phyloP scores from a whole-genome alignment of 805 yeast genomes.

The Kluyveromyces aestuarii region DNA sequence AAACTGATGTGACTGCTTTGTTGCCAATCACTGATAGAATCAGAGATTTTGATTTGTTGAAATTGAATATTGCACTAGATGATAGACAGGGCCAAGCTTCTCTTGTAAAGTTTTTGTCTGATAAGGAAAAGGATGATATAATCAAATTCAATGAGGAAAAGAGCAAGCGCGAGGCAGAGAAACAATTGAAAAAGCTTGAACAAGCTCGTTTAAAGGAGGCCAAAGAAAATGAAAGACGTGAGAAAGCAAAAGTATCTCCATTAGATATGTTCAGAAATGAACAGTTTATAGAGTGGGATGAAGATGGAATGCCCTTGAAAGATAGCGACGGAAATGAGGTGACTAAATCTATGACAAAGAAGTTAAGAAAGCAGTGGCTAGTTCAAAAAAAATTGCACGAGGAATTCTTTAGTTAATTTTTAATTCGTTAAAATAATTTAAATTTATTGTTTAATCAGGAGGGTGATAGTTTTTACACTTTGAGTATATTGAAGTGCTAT shows the following conservation, averaged over 20 bases:
- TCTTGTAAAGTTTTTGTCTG: conserved; percentile 69
- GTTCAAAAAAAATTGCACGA: conserved; percentile 76
- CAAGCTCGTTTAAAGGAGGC: conserved; percentile 46
- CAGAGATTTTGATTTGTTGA: conserved; percentile 61
- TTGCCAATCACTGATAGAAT: conserved; percentile 66
- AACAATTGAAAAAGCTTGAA: conserved; percentile 50
- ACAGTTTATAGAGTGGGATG: conserved; percentile 71
- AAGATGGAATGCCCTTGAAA: conserved; percentile 70
- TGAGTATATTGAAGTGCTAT: too few relatives aligned
- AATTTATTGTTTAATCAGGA: too few relatives aligned
- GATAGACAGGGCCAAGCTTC: conserved; percentile 82
- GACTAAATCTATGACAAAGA: conserved; percentile 78
- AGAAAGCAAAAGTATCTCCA: conserved; percentile 64
- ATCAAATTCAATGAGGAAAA: conserved; percentile 48
- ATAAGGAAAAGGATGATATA: conserved; percentile 58
- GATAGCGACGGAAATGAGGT: conserved; percentile 73
- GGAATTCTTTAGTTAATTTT: conserved; percentile 36
- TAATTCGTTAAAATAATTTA: too few relatives aligned
- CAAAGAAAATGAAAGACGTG: conserved; percentile 53
- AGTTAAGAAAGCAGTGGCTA: conserved; percentile 66
- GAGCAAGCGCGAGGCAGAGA: conserved; percentile 43
- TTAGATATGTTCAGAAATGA: conserved; percentile 61
- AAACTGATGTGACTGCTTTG: conserved; percentile 41
- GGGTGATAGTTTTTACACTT: not conserved
- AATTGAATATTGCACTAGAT: conserved; percentile 76